Evolutionary conservation across 2,329 filamentous ascomycete species (phyloP), one percentile per base, ranked within the genome.

Genomic region (Dactylonectria macrodidyma): DNA sequence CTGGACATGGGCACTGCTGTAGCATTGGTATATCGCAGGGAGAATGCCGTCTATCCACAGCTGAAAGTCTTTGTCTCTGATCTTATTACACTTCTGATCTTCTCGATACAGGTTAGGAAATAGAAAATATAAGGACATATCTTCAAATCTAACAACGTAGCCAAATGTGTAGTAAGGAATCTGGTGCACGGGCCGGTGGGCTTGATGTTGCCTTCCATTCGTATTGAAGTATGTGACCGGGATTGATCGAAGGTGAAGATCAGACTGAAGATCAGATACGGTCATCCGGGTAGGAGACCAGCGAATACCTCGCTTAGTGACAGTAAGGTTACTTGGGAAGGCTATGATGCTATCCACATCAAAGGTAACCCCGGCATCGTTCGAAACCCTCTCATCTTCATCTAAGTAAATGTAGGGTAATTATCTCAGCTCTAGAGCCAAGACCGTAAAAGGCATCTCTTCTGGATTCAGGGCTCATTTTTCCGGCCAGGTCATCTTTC

Each of bases 61-160:
- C 26, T 7, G 26, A 30, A 30, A 30, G 26, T 30, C 26, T 7
- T 30, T 7, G 7, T 30, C 26, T 7, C 26, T 30, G 26, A 30
- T 3, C 26, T 30, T 30, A 30, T 7, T 30, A 30, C 26, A 30
- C 7, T 30, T 30, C 26, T 30, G 26, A 3, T 30, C 26, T 30
- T 30, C 26, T 30, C 26, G 26, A 30, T 30, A 30, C 7, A 30
- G 26, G 26, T 30, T 30, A 3, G 26, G 26, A 7, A 56, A 63
- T 14, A 63, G 52, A 47, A 63, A 16, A 30, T 63, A 63, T 41
- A 63, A 33, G 26, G 52, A 57, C 57, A 63, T 51, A 57, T 57
- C 60, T 16, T 63, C 52, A 51, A 63, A 59, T 36, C 61, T 30
- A 51, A 60, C n/a, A 41, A 60, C 30, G n/a, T 30, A 30, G 30